Evolutionary conservation across 1,284 basidiomycete genomes (phyloP).

Genomic region (Pseudozyma sp.): DNA sequence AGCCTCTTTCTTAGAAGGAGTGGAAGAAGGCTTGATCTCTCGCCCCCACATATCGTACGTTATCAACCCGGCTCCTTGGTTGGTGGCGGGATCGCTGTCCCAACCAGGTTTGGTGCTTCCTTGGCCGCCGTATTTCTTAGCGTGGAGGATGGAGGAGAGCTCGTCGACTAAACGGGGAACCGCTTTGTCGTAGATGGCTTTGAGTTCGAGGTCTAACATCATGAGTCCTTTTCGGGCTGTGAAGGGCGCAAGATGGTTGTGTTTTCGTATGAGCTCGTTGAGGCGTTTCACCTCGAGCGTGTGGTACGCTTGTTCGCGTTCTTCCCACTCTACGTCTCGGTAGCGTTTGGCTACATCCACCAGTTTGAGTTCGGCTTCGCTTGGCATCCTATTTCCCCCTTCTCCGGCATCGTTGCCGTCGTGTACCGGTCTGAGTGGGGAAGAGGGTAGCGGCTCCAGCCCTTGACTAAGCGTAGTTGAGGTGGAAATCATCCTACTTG

Average conservation of each 20-base stretch:
- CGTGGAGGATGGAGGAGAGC: constrained; percentile 5
- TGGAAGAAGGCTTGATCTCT: constrained; percentile 1
- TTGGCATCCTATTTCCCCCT: background rate
- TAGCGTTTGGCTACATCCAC: constrained; percentile 70
- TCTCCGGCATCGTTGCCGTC: constrained; percentile 54
- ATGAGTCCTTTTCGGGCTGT: constrained; percentile 54
- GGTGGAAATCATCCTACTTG: constrained; percentile 74
- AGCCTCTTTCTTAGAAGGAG: background rate
- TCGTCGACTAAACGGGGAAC: constrained; percentile 17
- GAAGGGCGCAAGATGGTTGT: constrained; percentile 60
- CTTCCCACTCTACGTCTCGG: constrained; percentile 81
- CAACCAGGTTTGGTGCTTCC: constrained; percentile 6
- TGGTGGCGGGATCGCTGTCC: background rate
- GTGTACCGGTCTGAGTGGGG: too few species aligned
- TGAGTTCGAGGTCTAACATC: constrained; percentile 36
- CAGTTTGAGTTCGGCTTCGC: constrained; percentile 13
- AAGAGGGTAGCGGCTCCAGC: constrained; percentile 70
- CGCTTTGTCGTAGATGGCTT: constrained; percentile 19
- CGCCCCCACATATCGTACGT: constrained; percentile 45
- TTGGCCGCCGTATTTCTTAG: constrained; percentile 1
- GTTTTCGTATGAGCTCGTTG: constrained; percentile 54
- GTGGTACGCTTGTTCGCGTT: constrained; percentile 72
- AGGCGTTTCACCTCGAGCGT: constrained; percentile 43
- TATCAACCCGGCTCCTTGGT: background rate
- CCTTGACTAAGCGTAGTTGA: constrained; percentile 68